These are phyloP conservation scores for Gloeostereum incarnatum DNA, from an alignment of 768 basidiomycete species.

Conservation along the genomic window DNA sequence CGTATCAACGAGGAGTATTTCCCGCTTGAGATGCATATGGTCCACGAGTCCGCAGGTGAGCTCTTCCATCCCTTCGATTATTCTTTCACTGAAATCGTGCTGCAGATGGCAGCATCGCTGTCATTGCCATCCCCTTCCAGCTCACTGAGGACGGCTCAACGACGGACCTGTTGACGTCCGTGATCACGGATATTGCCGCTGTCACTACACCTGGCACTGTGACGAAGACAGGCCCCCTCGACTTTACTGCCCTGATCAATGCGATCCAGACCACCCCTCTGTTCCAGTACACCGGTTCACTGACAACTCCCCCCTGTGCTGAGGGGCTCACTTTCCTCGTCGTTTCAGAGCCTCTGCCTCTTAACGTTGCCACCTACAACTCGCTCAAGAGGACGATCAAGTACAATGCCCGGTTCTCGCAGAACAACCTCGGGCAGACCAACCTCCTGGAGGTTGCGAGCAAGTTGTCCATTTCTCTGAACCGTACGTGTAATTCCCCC, in stretches of 20 bases:
- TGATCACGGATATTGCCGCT: conserved; percentile 7
- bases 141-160: conserved; percentile 10
- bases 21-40: conserved; percentile 12
- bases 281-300: conserved; percentile 11
- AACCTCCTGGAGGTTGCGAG: conserved; percentile 8
- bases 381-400: conserved; percentile 10
- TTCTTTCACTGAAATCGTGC: background rate
- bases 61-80: background rate
- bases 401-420: conserved; percentile 10
- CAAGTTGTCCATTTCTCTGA: too few relatives aligned
- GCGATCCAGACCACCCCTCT: conserved; percentile 8
- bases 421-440: conserved; percentile 9
- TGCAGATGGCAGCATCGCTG: conserved; percentile 10
- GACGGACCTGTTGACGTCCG: conserved; percentile 9
- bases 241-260: conserved; percentile 7
- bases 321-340: conserved; percentile 11
- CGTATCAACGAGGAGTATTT: conserved; percentile 11
- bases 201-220: conserved; percentile 8
- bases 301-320: conserved; percentile 11
- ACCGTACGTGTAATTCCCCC: too few relatives aligned
- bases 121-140: conserved; percentile 11
- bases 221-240: conserved; percentile 9
- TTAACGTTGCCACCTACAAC: conserved; percentile 11
- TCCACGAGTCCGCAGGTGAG: conserved; percentile 9
- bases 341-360: conserved; percentile 9